These are phyloP conservation scores for Scutellaria barbata DNA, from an alignment of 257 asterid genomes.

Conservation along the genomic window DNA sequence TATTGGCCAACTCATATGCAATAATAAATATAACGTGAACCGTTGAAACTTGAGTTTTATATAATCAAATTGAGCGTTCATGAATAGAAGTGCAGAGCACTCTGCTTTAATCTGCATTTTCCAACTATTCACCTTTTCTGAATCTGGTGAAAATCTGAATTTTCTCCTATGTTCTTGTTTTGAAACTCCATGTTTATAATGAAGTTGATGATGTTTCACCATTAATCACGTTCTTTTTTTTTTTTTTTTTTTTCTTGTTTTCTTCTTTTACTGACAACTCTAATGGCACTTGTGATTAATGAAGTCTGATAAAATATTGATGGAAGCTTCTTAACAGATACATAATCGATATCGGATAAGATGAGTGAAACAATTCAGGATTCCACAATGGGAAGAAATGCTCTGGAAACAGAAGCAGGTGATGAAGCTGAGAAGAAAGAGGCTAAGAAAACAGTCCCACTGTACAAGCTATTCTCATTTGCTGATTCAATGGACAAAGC, in stretches of 20 bases:
- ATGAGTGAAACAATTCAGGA: slow-evolving; percentile 19
- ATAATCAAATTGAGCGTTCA: neutral
- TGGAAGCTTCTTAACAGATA: neutral
- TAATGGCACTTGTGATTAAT: too few species aligned
- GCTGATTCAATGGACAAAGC: slow-evolving; percentile 48
- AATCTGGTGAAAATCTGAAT: neutral
- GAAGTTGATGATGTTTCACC: neutral
- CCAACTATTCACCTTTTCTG: neutral
- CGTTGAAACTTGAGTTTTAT: neutral
- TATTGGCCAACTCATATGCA: neutral
- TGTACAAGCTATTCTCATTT: slow-evolving; percentile 48
- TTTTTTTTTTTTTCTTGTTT: too few species aligned
- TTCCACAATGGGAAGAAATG: neutral
- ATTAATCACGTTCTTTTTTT: neutral
- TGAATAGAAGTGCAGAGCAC: neutral
- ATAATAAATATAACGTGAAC: neutral
- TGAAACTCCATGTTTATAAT: neutral
- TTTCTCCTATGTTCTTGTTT: neutral
- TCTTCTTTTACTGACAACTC: too few species aligned
- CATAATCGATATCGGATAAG: neutral
- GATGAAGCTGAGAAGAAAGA: slow-evolving; percentile 11
- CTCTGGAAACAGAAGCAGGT: slow-evolving; percentile 6
- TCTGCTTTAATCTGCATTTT: too few species aligned
- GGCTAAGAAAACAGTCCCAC: slow-evolving; percentile 31
- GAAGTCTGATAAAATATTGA: neutral